Evolutionary conservation across 768 basidiomycete genomes (phyloP), one percentile per base, ranked within the genome.

Genomic region (Gloeophyllum trabeum): DNA sequence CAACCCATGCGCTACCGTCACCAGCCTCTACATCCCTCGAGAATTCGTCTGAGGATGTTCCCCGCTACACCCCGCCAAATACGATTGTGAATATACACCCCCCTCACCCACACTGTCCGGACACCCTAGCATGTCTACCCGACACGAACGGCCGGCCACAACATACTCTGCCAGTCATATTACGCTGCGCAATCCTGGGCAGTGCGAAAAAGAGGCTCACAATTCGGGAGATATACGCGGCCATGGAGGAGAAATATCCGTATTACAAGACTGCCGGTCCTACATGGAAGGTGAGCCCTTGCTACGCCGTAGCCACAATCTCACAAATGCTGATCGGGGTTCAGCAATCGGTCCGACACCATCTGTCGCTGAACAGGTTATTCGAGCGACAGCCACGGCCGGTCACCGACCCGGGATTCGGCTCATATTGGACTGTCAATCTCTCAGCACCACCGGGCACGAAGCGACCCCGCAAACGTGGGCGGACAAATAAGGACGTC

Each of bases 351-450:
- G 85, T 89, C 43, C 73, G 86, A 44, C 86, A 89, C 47, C 86
- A 88, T 59, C 67, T 89, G 26, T 88, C 86, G 7, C 62, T 88
- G 40, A 88, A 88, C 59, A 75, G 83, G 25, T 61, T 89, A 4
- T 89, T 89, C 52, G 86, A 89, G 57, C 73, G 84, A 39, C 82
- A 86, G 51, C 79, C 81, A 16, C 73, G 86, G 39, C 86, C 86
- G 5, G 81, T 82, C 6, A 84, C 84, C 23, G 85, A 88, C 56
- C 86, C 86, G 10, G 86, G 86, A 13, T 86, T 87, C 56, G 86
- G 86, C 18, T 88, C 85, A 7, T 88, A 89, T 54, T 89, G 86
- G 86, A 87, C 85, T 25, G 86, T 89, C n/a, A 88, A 88, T 58
- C 67, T 88, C 18, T 58, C 73, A 38, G 86, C 86, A n/a, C 84